Base-by-base conservation (phyloP, 1,284 basidiomycete species). In the Volvariella surrecta region DNA sequence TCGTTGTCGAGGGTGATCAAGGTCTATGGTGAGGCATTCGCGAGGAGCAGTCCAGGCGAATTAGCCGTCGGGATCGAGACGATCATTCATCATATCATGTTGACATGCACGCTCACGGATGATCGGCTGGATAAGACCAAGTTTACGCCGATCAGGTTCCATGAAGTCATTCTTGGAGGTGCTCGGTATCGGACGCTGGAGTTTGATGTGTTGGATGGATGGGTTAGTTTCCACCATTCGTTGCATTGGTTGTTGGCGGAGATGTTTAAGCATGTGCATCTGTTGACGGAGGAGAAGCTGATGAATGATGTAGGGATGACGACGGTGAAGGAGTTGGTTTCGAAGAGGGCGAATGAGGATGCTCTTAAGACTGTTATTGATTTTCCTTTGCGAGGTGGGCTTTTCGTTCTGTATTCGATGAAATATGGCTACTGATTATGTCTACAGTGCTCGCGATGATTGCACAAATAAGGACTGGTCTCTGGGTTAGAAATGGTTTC, bases 401-500 rank as follows among this genome's bases (percentile, higher is more conserved):
- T 20, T 35, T 28, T 32, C 34, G 31, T n/a, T n/a, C n/a, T n/a
- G n/a, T n/a, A n/a, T n/a, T n/a, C n/a, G n/a, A n/a, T 18, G 32
- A 42, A 7, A 41, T 28, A 15, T 40, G 13, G 39, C 28, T 37
- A 31, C n/a, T n/a, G n/a, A 35, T 19, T 16, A 7, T 35, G 34
- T 16, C 34, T 6, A 7, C 48, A 93, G 91, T 90, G 3, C 68
- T 91, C 16, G 76, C 84, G 0, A 88, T 92, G 74, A 82, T 98
- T 28, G 91, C 95, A 0, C 96, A 99, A 62, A 93, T 98, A 44
- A 80, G 93, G 13, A 87, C 90, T 1, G 93, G 94, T 2, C 74
- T 98, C 16, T 99, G 96, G 96, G 94, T 97, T 3, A 85, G 95
- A 43, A 99, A 99, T 53, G 96, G 96, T 2, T 90, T 93, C 53